Evolutionary conservation across 352 stramenopile genomes (phyloP).

Genomic region (Phytophthora cajani): DNA sequence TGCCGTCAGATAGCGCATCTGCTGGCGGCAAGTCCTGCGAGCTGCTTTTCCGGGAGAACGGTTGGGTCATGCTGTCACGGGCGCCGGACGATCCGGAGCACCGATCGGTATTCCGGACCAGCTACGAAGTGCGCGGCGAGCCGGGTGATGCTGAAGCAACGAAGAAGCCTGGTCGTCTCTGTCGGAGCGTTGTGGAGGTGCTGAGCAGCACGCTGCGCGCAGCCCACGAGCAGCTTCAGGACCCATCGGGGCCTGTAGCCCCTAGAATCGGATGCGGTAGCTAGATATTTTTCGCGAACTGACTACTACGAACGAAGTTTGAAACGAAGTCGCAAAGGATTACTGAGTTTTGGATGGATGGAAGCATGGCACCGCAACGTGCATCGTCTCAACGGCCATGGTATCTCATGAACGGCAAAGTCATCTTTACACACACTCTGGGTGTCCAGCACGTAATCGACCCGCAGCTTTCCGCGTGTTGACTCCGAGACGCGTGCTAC

Average conservation of each 20-base stretch:
- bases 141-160: background rate
- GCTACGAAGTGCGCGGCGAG: slow-evolving; percentile 6
- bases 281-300: background rate
- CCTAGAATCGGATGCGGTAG: background rate
- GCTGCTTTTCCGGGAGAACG: slow-evolving; percentile 11
- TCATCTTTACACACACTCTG: slow-evolving; percentile 28
- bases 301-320: slow-evolving; percentile 19
- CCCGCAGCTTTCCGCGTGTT: slow-evolving; percentile 9
- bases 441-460: slow-evolving; percentile 19
- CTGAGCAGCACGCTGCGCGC: background rate
- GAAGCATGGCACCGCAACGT: background rate
- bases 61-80: slow-evolving; percentile 17
- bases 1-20: background rate
- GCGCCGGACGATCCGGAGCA: slow-evolving; percentile 1
- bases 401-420: slow-evolving; percentile 16
- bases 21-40: background rate
- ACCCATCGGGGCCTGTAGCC: background rate
- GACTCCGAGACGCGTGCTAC: slow-evolving; percentile 9
- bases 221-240: slow-evolving; percentile 8
- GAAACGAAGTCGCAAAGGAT: slow-evolving; percentile 8
- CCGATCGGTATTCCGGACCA: slow-evolving; percentile 8
- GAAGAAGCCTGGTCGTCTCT: background rate
- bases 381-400: slow-evolving; percentile 15
- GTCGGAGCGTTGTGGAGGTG: slow-evolving; percentile 1
- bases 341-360: slow-evolving; percentile 17